Evolutionary conservation across 768 basidiomycete species (phyloP), one percentile per base, ranked within the genome.

Genomic region (Lepiota venenata): DNA sequence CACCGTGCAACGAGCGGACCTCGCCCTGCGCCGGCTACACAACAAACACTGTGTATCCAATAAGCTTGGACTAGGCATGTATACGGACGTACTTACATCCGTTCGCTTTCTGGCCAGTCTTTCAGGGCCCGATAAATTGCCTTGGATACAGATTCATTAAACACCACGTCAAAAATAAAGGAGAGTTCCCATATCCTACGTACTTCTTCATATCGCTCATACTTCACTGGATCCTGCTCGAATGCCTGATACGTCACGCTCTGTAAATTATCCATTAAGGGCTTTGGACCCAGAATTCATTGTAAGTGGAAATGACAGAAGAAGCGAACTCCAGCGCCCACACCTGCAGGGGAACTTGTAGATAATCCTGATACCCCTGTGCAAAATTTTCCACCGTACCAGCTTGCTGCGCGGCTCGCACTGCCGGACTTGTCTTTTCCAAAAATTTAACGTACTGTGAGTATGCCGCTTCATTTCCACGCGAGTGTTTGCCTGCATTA

Each of bases 141-240:
- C 87, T 92, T 61, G 1, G 6, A 21, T 37, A 18, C 40, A 18
- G n/a, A 6, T 20, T 39, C 22, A 12, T 58, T 9, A 57, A 41
- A n/a, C 25, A 48, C 44, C 38, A 42, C 14, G 8, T 52, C 32
- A 32, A 32, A 9, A 42, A 56, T n/a, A n/a, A 56, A 46, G 51
- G 57, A 52, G 16, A 53, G 3, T 10, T 15, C 6, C 50, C 45
- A 39, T 48, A 46, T 15, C 14, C 16, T 25, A 60, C 70, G 27
- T 45, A 87, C 91, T 79, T 96, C 91, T 73, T 99, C 97, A 66
- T 99, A 99, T 62, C 92, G 87, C 52, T 79, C 70, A 66, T 99
- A 99, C 69, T 99, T 99, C 56, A 98, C 86, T 2, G 97, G 96
- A 73, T 98, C 97, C 66, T 93, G 84, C 65, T 99, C 97, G 64